A percentile compares a stretch with the other conserved stretches of the same genome.
These are phyloP conservation scores for Xylariaceae sp. DNA, from an alignment of 2,329 filamentous ascomycete species.

Conservation along the genomic window DNA sequence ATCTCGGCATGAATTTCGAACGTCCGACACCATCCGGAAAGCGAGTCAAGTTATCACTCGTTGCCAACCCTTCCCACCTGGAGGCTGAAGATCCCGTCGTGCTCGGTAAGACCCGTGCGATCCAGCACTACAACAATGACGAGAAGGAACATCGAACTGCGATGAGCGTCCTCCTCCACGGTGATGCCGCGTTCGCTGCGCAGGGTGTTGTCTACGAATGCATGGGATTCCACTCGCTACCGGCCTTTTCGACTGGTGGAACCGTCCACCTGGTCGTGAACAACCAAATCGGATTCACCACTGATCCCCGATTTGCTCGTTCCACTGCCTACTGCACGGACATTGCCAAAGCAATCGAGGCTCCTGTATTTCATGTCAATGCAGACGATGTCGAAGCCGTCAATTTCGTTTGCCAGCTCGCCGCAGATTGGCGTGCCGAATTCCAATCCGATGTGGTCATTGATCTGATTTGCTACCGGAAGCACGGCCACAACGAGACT, in stretches of 20 bases:
- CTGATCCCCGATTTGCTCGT: conserved; percentile 92
- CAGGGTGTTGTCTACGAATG: conserved; percentile 99
- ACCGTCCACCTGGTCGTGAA: conserved; percentile 97
- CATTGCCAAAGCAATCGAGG: conserved; percentile 97
- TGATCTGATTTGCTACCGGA: conserved; percentile 97
- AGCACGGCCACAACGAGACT: conserved; percentile 98
- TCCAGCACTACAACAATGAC: conserved; percentile 98
- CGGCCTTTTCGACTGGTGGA: conserved; percentile 93
- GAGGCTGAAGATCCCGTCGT: conserved; percentile 98
- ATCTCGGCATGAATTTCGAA: conserved; percentile 99
- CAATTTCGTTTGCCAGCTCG: conserved; percentile 96
- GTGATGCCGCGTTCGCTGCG: conserved; percentile 92
- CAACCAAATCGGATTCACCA: conserved; percentile 99
- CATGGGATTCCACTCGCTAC: conserved; percentile 92
- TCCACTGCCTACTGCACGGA: conserved; percentile 99
- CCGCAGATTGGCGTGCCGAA: conserved; percentile 95
- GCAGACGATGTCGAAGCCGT: conserved; percentile 97
- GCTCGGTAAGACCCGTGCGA: conserved; percentile 92
- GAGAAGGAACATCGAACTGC: conserved; percentile 82
- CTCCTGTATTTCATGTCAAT: conserved; percentile 98
- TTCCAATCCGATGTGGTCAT: conserved; percentile 99
- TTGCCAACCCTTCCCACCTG: conserved; percentile 96
- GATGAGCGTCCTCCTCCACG: conserved; percentile 94
- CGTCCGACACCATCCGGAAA: conserved; percentile 96
- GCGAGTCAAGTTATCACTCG: conserved; percentile 96